Evolutionary conservation across 306 rosid genomes (phyloP), one percentile per base, ranked within the genome.

Genomic region (Spatholobus suberectus): DNA sequence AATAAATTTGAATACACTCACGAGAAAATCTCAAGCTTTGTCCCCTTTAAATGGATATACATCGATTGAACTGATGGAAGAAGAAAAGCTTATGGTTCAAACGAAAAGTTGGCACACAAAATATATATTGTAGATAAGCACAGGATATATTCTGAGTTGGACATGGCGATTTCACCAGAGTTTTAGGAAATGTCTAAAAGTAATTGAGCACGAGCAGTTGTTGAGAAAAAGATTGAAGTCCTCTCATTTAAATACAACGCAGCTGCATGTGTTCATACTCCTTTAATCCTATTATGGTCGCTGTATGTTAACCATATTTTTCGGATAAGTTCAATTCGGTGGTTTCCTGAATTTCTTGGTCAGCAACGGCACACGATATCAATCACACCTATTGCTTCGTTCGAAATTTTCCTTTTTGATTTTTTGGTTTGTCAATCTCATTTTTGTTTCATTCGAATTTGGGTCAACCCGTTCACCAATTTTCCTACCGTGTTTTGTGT

Each of bases 101-200:
- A 70, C 6, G 14, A 24, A 70, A 69, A 69, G 75, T 73, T 47
- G 74, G 41, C 57, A 7, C 59, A 38, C 69, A 43, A 54, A 66
- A 52, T 15, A 66, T 38, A 40, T 10, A 43, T 51, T 43, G 37
- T n/a, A 20, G 86, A 82, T 82, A 82, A 76, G 82, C 73, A 68
- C 73, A 76, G 41, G 11, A 68, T 66, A 65, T 14, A 76, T 15
- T 55, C 77, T 54, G 82, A 76, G 86, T 68, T 76, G 86, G 86
- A 76, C 1, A 55, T 58, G 75, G 69, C 21, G 2, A 43, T 58
- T 70, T 43, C 78, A 43, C 72, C 57, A 9, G 3, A 59, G 17
- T 44, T 80, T 72, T 61, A 46, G 15, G 21, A 32, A 35, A 69
- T 70, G 57, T 38, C 37, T 51, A 37, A 57, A 80, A 70, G 46